Conservation (phyloP, 805 yeast species). For the Ogataea paradorogensis region DNA sequence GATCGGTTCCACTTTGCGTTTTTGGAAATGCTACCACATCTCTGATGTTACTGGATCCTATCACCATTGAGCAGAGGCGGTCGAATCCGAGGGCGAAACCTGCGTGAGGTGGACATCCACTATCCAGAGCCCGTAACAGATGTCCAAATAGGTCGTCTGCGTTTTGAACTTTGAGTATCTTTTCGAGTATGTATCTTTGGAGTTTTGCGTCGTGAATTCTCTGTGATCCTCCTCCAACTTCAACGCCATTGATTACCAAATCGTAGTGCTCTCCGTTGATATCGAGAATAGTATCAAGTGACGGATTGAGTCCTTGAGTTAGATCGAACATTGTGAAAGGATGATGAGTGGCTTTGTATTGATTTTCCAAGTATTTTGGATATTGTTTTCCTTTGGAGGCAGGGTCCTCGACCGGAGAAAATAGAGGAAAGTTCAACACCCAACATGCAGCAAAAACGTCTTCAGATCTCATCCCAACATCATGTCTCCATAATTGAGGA, state of each 20-base stretch:
- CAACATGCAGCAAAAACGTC: conserved; percentile 64
- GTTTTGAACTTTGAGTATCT: conserved; percentile 57
- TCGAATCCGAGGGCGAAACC: conserved; percentile 96
- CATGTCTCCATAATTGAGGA: conserved; percentile 51
- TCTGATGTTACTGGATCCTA: conserved; percentile 73
- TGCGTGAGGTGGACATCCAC: conserved; percentile 99
- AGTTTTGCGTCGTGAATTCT: conserved; percentile 85
- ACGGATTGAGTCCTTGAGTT: conserved; percentile 1
- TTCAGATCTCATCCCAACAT: conserved; percentile 19
- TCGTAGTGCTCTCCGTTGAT: conserved; percentile 93
- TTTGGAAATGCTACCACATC: conserved; percentile 98
- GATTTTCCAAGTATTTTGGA: conserved; percentile 55
- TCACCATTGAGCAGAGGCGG: conserved; percentile 84
- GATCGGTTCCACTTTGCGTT: conserved; percentile 82
- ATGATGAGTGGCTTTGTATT: conserved; percentile 80
- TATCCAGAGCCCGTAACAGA: conserved; percentile 69
- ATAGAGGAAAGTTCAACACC: conserved; percentile 92
- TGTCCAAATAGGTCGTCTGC: conserved; percentile 78
- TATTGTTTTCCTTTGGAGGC: conserved; percentile 34
- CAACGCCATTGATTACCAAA: conserved; percentile 89
- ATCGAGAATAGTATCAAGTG: conserved; percentile 30
- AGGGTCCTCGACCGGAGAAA: conserved; percentile 62
- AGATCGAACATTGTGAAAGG: conserved; percentile 87
- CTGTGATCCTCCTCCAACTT: conserved; percentile 95
- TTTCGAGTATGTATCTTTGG: conserved; percentile 69